Percentiles rank a stretch among this genome's conserved stretches.
These are phyloP conservation scores for Barbarea vulgaris DNA, from an alignment of 345 rosid genomes.

Conservation along the genomic window DNA sequence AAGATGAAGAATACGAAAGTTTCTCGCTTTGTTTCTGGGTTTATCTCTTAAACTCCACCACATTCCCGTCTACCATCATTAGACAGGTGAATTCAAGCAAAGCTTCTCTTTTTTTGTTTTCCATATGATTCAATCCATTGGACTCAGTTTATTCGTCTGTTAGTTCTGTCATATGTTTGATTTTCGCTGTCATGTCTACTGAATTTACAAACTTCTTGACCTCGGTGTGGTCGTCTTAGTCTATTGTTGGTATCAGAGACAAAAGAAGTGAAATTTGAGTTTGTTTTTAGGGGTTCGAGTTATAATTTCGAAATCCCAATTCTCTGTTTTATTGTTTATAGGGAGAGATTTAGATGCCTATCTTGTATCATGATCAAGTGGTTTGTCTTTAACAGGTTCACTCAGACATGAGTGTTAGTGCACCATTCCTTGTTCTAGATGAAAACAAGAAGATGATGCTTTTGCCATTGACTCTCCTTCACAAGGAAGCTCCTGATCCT, in stretches of 20 bases:
- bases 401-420: slow-evolving; percentile 39
- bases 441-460: slow-evolving; percentile 56
- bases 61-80: slow-evolving; percentile 51
- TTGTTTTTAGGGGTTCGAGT: not conserved
- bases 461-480: slow-evolving; percentile 47
- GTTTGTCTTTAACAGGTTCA: slow-evolving; percentile 45
- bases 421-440: slow-evolving; percentile 64
- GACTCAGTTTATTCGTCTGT: not conserved
- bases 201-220: not conserved
- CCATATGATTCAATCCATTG: too few relatives aligned
- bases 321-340: slow-evolving; percentile 3
- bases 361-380: slow-evolving; percentile 1
- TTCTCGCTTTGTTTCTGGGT: slow-evolving; percentile 67
- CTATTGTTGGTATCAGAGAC: not conserved
- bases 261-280: slow-evolving; percentile 6
- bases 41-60: slow-evolving; percentile 50
- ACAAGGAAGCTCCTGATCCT: slow-evolving; percentile 47
- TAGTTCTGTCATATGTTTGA: not conserved
- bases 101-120: too few relatives aligned
- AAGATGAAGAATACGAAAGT: slow-evolving; percentile 42
- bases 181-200: not conserved
- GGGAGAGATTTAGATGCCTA: not conserved
- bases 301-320: not conserved
- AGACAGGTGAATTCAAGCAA: slow-evolving; percentile 47
- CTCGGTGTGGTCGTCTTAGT: not conserved